phyloP scores from a whole-genome alignment of 805 yeast species.

The Kregervanrija fluxuum region DNA sequence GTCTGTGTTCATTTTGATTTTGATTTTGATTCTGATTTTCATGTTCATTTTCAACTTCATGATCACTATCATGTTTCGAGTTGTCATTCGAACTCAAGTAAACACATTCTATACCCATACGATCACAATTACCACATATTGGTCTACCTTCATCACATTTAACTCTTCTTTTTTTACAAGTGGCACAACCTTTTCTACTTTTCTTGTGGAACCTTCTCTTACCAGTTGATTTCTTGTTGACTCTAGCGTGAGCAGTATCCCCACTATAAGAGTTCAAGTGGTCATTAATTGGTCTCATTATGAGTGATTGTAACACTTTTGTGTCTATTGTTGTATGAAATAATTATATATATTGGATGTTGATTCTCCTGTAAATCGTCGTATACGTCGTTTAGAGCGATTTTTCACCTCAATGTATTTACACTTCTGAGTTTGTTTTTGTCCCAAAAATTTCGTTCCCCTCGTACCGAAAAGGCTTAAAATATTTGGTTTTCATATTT shows the following conservation, averaged over 20 bases:
- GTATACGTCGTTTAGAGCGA: neutral
- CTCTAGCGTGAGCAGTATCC: slow-evolving; percentile 15
- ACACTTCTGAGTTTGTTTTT: neutral
- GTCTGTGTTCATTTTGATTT: slow-evolving; percentile 3
- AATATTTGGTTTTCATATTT: neutral
- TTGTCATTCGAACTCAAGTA: slow-evolving; percentile 28
- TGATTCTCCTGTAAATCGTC: neutral
- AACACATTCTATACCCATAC: slow-evolving; percentile 73
- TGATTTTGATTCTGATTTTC: neutral
- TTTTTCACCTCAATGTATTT: neutral
- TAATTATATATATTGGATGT: neutral
- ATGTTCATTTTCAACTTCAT: too few species aligned
- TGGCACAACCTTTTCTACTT: slow-evolving; percentile 81
- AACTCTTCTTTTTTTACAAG: slow-evolving; percentile 84
- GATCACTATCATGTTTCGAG: neutral
- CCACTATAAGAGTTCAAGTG: too few species aligned
- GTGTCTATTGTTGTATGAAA: neutral
- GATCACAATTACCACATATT: slow-evolving; percentile 66
- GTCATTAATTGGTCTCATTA: too few species aligned
- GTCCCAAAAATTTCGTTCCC: slow-evolving; percentile 3
- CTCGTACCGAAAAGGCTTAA: slow-evolving; percentile 8
- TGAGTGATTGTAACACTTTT: too few species aligned
- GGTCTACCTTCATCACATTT: slow-evolving; percentile 90
- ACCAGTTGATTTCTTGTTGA: slow-evolving; percentile 41
- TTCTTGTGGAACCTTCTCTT: slow-evolving; percentile 87